Evolutionary conservation across 2,329 filamentous ascomycete species (phyloP), one percentile per base, ranked within the genome.

Genomic region (Amphichorda felina): DNA sequence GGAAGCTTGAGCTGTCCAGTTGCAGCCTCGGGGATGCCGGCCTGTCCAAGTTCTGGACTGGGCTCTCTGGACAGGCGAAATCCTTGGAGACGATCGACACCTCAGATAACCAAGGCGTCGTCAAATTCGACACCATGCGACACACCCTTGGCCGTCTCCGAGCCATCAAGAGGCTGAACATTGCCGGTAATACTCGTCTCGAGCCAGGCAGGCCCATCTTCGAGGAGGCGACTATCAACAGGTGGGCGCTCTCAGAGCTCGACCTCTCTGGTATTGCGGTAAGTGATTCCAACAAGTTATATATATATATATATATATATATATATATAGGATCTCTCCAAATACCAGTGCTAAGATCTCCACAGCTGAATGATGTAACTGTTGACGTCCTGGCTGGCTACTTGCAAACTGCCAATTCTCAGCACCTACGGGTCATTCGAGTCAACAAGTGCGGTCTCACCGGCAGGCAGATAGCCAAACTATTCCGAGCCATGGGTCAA

Each of bases 181-280:
- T 75, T 22, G 59, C 65, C 4, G 66, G 68, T 32, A 66, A 66
- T 26, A 60, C 72, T 13, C 64, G 68, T 24, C 61, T 69, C 11
- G 49, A 58, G 17, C 49, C 60, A 2, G 60, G 61, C 3, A 56
- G 56, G 11, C 59, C 67, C 2, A 48, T 75, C 3, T 61, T 75
- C 19, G 55, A 68, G 35, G 49, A 65, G 39, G 58, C 61, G 34
- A 50, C 56, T 7, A 50, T 71, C 30, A 43, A 55, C 28, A 45
- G 53, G 14, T 68, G 65, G 58, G 53, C 54, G n/a, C 54, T 75
- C 17, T 64, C 72, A 45, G 67, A 70, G 38, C 51, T 75, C 13
- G 63, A 75, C 41, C 50, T 75, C 19, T 73, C 71, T 3, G 63
- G 65, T 5, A 72, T 69, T 50, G 64, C 64, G 54, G 66, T 71